Conservation (phyloP, 306 rosid genomes). For the Pyrus pyrifolia region DNA sequence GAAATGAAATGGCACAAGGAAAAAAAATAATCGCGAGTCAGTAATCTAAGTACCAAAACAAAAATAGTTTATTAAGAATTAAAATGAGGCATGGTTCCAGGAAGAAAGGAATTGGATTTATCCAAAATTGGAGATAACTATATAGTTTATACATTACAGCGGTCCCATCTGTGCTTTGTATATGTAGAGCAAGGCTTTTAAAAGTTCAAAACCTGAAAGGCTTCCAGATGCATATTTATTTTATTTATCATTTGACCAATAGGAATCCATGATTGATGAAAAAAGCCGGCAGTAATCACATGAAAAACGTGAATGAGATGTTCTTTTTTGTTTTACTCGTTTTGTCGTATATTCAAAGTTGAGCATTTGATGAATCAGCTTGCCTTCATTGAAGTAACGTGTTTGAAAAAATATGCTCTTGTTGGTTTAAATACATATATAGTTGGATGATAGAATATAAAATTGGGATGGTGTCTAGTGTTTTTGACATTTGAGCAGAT, state of each 20-base stretch:
- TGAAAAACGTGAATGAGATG: slow-evolving; percentile 10
- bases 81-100: no score
- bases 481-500: background rate
- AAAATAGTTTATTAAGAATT: no score
- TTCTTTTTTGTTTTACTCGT: background rate
- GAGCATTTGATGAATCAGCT: background rate
- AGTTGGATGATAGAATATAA: background rate
- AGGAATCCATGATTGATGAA: background rate
- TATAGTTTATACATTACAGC: background rate
- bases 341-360: background rate
- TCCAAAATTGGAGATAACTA: background rate
- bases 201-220: background rate
- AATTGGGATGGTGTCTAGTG: background rate
- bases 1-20: background rate
- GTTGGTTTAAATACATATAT: background rate
- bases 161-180: background rate
- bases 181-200: background rate
- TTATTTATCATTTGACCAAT: background rate
- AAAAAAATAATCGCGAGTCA: no score
- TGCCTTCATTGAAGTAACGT: background rate
- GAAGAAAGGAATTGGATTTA: background rate
- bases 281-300: slow-evolving; percentile 1
- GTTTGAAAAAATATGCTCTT: background rate
- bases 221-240: background rate
- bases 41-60: no score